Percentiles rank a stretch among this genome's conserved stretches.
phyloP scores from a whole-genome alignment of 2,329 filamentous ascomycete species.

The Penicillium sp. region DNA sequence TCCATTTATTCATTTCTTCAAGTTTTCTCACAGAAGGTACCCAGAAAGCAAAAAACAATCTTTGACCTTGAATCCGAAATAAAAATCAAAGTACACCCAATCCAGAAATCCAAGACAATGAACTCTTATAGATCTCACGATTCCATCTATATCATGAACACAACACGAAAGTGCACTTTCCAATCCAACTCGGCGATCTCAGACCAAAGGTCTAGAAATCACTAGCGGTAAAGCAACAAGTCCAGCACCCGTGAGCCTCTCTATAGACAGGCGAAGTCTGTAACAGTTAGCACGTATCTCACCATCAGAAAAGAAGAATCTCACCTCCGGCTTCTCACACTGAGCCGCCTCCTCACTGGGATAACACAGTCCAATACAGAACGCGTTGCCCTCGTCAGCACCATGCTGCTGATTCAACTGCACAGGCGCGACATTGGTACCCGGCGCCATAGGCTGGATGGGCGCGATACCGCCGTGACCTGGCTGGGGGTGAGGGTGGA shows the following conservation, averaged over 20 bases:
- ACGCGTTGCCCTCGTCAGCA: slow-evolving; percentile 16
- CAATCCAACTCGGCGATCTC: too few relatives aligned
- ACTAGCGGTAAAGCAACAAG: slow-evolving; percentile 9
- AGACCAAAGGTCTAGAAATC: slow-evolving; percentile 3
- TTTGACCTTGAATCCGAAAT: too few relatives aligned
- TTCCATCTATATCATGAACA: background rate
- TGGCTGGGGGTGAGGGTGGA: background rate
- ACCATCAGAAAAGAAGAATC: slow-evolving; percentile 1
- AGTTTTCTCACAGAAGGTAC: too few relatives aligned
- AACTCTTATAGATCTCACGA: background rate
- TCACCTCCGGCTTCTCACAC: slow-evolving; percentile 13
- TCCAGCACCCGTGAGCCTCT: slow-evolving; percentile 1
- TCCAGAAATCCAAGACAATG: too few relatives aligned
- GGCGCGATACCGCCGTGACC: slow-evolving; percentile 8
- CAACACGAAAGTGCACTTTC: background rate
- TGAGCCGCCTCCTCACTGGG: slow-evolving; percentile 5
- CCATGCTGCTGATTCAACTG: slow-evolving; percentile 1
- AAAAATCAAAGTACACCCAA: too few relatives aligned
- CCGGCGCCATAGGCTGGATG: slow-evolving; percentile 5
- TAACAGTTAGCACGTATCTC: background rate
- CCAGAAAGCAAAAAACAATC: too few relatives aligned
- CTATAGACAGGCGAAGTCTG: slow-evolving; percentile 8
- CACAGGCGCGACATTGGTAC: slow-evolving; percentile 10
- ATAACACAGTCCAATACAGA: slow-evolving; percentile 16
- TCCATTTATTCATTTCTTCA: too few relatives aligned